Percentiles rank a stretch among this genome's conserved stretches.
Conservation (phyloP, 352 stramenopile species). For the Phytopythium helicoides region DNA sequence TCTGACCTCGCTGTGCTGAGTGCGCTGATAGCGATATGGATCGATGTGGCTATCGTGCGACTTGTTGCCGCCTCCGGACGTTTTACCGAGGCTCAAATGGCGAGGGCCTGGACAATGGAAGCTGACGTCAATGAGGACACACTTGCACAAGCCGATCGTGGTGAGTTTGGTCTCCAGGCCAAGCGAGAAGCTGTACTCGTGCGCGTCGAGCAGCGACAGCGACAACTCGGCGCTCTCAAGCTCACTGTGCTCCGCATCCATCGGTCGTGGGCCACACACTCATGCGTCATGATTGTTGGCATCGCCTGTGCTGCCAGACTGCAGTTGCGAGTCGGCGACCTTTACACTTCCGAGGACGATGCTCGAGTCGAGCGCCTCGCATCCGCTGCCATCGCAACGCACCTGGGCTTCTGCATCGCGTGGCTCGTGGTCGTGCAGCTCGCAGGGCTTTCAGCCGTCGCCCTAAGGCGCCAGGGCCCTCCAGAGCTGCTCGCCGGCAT, state of each 20-base stretch:
- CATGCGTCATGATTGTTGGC: constrained; percentile 32
- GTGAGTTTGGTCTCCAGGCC: constrained; percentile 69
- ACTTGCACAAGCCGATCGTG: constrained; percentile 53
- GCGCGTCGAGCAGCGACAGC: constrained; percentile 55
- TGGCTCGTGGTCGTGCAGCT: constrained; percentile 41
- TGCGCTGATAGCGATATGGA: constrained; percentile 40
- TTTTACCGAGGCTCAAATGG: constrained; percentile 34
- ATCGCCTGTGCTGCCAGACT: constrained; percentile 34
- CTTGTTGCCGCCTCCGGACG: constrained; percentile 27
- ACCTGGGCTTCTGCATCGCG: constrained; percentile 41
- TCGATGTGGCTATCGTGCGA: constrained; percentile 36
- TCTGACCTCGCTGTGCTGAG: constrained; percentile 38
- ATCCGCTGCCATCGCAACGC: constrained; percentile 28
- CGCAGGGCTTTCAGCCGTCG: constrained; percentile 30
- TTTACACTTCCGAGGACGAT: constrained; percentile 8
- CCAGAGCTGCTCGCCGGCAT: constrained; percentile 44
- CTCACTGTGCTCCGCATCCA: constrained; percentile 54
- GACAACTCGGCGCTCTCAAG: constrained; percentile 52
- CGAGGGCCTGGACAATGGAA: constrained; percentile 30
- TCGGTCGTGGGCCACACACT: constrained; percentile 35
- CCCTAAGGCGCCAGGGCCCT: constrained; percentile 33
- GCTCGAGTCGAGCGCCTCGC: constrained; percentile 14
- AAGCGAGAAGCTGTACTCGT: constrained; percentile 52
- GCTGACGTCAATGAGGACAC: constrained; percentile 45
- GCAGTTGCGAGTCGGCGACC: constrained; percentile 8